phyloP scores from a whole-genome alignment of 2,329 filamentous ascomycete genomes.

The Ploettnerulaceae sp. region DNA sequence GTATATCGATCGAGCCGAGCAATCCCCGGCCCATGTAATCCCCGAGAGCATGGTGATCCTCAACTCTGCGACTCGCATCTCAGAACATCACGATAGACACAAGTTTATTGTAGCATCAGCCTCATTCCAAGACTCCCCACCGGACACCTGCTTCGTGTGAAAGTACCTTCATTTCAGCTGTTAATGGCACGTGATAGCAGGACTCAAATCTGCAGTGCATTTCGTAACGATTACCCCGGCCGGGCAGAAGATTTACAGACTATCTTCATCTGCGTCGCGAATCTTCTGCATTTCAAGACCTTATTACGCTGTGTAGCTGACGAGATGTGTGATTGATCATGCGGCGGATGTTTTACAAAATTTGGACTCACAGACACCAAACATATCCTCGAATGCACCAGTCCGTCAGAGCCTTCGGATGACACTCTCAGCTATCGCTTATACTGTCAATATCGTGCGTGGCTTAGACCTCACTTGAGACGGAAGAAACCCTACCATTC shows the following conservation, averaged over 20 bases:
- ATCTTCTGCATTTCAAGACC: no score
- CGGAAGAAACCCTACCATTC: not conserved
- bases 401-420: not conserved
- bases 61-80: slow-evolving; percentile 8
- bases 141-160: slow-evolving; percentile 1
- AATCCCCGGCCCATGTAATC: not conserved
- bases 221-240: slow-evolving; percentile 5
- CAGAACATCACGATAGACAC: not conserved
- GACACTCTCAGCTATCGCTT: slow-evolving; percentile 5
- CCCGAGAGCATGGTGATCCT: not conserved
- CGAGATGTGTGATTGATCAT: no score
- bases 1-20: not conserved
- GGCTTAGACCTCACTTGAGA: slow-evolving; percentile 9
- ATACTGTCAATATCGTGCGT: slow-evolving; percentile 12
- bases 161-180: not conserved
- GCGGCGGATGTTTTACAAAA: no score
- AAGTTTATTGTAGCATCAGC: not conserved
- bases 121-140: not conserved
- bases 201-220: slow-evolving; percentile 2
- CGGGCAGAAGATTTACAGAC: slow-evolving; percentile 10
- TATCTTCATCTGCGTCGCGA: not conserved
- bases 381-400: not conserved
- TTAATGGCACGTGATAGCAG: not conserved
- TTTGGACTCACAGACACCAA: no score
- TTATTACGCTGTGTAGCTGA: not conserved